Conservation (phyloP, 768 basidiomycete species). For the Mycena maculata region DNA sequence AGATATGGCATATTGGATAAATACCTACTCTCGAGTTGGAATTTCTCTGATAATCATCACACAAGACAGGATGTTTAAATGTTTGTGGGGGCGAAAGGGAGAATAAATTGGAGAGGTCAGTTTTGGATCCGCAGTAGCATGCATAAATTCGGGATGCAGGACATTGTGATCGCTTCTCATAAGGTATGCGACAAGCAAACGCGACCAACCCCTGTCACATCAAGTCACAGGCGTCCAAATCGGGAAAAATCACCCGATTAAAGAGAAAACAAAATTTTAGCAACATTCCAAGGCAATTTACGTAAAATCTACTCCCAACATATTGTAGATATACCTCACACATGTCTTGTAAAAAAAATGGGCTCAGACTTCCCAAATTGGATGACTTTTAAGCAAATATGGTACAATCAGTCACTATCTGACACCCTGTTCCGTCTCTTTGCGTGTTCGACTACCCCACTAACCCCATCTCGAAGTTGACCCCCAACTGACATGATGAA, state of each 20-base stretch:
- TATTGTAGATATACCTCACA: background rate
- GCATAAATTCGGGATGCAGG: too few relatives aligned
- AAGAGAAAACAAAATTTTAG: background rate
- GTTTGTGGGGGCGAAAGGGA: too few relatives aligned
- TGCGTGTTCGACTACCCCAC: background rate
- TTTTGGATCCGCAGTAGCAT: too few relatives aligned
- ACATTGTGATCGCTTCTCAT: too few relatives aligned
- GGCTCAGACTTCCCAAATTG: background rate
- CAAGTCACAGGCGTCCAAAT: background rate
- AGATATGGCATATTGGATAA: too few relatives aligned
- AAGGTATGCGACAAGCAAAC: too few relatives aligned
- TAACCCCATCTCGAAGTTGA: background rate
- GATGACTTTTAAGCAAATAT: background rate
- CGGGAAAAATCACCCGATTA: background rate
- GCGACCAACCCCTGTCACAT: constrained; percentile 3
- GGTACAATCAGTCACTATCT: background rate
- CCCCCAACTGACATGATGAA: background rate
- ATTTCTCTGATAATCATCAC: too few relatives aligned
- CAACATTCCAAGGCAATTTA: background rate
- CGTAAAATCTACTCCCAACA: background rate
- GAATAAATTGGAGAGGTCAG: too few relatives aligned
- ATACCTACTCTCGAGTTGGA: too few relatives aligned
- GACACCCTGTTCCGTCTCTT: background rate
- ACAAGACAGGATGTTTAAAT: too few relatives aligned
- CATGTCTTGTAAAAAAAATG: background rate